Evolutionary conservation across 305 asterid genomes (phyloP), one percentile per base, ranked within the genome.

Genomic region (Andrographis paniculata): DNA sequence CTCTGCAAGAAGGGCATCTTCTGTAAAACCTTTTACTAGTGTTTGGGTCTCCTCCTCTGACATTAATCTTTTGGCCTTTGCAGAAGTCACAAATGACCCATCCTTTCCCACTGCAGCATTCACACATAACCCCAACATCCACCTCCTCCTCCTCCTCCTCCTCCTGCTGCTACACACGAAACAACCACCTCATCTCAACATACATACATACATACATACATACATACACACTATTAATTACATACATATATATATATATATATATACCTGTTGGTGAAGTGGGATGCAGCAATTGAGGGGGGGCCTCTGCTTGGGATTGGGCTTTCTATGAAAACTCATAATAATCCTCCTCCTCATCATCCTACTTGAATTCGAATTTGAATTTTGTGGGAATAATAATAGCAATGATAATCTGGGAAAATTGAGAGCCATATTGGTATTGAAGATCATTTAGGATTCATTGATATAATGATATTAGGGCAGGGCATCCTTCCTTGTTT

Each of bases 1-100:
- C 95, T 75, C 69, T 71, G 42, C 97, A 81, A 52, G 85, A 53
- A 3, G 97, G 94, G 71, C 95, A 84, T 0, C 92, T 82, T 2
- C 95, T 85, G 46, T 67, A 84, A 14, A 75, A 60, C 59, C 76
- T 66, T 11, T 1, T 9, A 36, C 63, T 87, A 46, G n/a, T n/a
- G n/a, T n/a, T n/a, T n/a, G n/a, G n/a, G n/a, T 58, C 80, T 12
- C 75, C 82, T 16, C 66, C 58, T 46, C 51, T 78, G 0, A 84
- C 94, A 54, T 84, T 87, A 8, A 73, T 76, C 69, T 81, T 84
- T 58, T 73, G 76, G 58, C 97, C 94, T 67, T 73, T 60, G 56
- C 95, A 81, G 47, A 80, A 77, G 11, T 80, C 92, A 70, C 94
- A 87, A 12, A 70, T 31, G 45, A 84, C 23, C 95, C 95, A 87